Percentiles rank a stretch among this genome's conserved stretches.
Evolutionary conservation across 768 basidiomycete genomes (phyloP).

Genomic region (Candolleomyces efflorescens): DNA sequence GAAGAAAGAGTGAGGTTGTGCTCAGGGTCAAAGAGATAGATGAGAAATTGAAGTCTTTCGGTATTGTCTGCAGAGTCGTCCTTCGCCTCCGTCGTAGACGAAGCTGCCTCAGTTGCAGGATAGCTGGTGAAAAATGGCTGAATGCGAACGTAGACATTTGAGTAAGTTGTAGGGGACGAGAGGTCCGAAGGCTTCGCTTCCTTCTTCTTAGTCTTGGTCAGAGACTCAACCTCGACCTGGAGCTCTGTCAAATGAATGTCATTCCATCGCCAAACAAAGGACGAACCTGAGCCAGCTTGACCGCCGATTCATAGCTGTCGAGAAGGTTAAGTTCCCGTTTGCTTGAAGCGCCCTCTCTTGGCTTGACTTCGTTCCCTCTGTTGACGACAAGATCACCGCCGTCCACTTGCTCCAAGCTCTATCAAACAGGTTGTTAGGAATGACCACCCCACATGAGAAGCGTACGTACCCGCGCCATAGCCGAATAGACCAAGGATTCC

Average conservation of each 20-base stretch:
- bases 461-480: constrained; percentile 61
- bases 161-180: constrained; percentile 67
- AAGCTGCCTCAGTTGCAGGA: constrained; percentile 29
- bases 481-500: constrained; percentile 89
- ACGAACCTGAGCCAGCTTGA: constrained; percentile 78
- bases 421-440: constrained; percentile 3
- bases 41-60: constrained; percentile 64
- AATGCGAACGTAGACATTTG: constrained; percentile 89
- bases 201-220: constrained; percentile 60
- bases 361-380: constrained; percentile 70
- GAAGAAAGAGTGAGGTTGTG: constrained; percentile 77
- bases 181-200: constrained; percentile 25
- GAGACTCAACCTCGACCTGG: constrained; percentile 74
- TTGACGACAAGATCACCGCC: constrained; percentile 90
- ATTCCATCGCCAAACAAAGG: constrained; percentile 1
- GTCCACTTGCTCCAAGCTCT: constrained; percentile 94
- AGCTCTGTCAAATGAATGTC: neutral
- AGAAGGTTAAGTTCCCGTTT: constrained; percentile 76
- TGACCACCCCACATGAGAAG: neutral
- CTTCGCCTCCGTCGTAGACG: constrained; percentile 1
- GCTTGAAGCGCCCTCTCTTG: constrained; percentile 49
- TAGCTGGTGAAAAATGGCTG: constrained; percentile 76
- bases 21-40: constrained; percentile 71
- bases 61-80: constrained; percentile 27
- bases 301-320: constrained; percentile 79